Evolutionary conservation across 345 rosid genomes (phyloP).

Genomic region (Citrus trifoliata): DNA sequence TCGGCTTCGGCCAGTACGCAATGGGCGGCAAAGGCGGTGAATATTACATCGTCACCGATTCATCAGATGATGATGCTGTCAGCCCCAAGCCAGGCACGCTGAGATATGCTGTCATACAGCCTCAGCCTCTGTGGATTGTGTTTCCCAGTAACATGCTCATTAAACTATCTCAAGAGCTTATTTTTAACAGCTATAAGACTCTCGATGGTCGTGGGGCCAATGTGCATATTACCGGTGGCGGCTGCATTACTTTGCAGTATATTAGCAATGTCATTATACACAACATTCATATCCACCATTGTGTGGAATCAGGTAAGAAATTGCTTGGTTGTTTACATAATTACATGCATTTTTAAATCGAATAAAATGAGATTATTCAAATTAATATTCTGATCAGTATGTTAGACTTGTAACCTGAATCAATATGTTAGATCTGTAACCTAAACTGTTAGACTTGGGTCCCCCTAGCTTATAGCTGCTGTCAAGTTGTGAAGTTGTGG

Average conservation of each 20-base stretch:
- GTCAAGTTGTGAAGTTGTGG: too few relatives aligned
- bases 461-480: too few relatives aligned
- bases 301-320: slow-evolving; percentile 65
- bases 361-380: neutral
- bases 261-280: slow-evolving; percentile 86
- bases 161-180: slow-evolving; percentile 72
- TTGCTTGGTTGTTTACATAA: neutral
- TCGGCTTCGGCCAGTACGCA: slow-evolving; percentile 95
- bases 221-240: slow-evolving; percentile 90
- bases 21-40: slow-evolving; percentile 87
- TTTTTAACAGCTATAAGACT: slow-evolving; percentile 93
- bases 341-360: neutral
- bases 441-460: too few relatives aligned
- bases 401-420: too few relatives aligned
- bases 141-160: slow-evolving; percentile 87
- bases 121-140: slow-evolving; percentile 91
- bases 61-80: slow-evolving; percentile 83
- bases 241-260: slow-evolving; percentile 92
- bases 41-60: slow-evolving; percentile 84
- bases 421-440: too few relatives aligned
- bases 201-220: slow-evolving; percentile 95
- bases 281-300: slow-evolving; percentile 86
- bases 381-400: too few relatives aligned
- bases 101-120: slow-evolving; percentile 88
- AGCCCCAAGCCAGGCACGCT: slow-evolving; percentile 85